Evolutionary conservation across 2,329 filamentous ascomycete species (phyloP).

Genomic region (Sclerotinia subarctica): DNA sequence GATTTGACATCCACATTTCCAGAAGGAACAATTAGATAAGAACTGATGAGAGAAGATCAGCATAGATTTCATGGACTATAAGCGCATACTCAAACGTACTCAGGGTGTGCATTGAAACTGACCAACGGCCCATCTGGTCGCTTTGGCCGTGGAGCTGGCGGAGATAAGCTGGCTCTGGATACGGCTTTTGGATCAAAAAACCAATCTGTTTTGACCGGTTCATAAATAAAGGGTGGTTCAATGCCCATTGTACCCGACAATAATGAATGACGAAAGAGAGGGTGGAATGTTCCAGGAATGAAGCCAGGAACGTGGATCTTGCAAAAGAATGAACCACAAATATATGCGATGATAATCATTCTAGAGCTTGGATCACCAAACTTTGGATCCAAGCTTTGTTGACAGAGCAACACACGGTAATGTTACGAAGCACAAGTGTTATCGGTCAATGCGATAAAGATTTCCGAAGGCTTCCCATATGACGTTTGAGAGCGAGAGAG

Average conservation of each 20-base stretch:
- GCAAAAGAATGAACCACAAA: slow-evolving; percentile 27
- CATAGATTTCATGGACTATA: not conserved
- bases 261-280: slow-evolving; percentile 13
- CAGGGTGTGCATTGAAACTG: slow-evolving; percentile 81
- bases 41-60: slow-evolving; percentile 28
- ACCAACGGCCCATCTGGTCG: slow-evolving; percentile 74
- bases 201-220: slow-evolving; percentile 47
- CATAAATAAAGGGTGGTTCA: slow-evolving; percentile 72
- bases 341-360: slow-evolving; percentile 14
- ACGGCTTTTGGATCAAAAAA: slow-evolving; percentile 83
- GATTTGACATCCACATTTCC: slow-evolving; percentile 58
- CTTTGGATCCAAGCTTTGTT: slow-evolving; percentile 32
- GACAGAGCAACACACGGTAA: slow-evolving; percentile 35
- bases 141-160: slow-evolving; percentile 55
- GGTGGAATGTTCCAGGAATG: slow-evolving; percentile 22
- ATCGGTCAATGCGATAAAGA: slow-evolving; percentile 25
- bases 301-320: slow-evolving; percentile 27
- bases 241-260: slow-evolving; percentile 47
- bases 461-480: slow-evolving; percentile 24
- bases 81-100: slow-evolving; percentile 52
- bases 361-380: slow-evolving; percentile 18
- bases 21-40: slow-evolving; percentile 62
- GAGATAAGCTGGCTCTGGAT: slow-evolving; percentile 68
- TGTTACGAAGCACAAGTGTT: slow-evolving; percentile 18
- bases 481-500: slow-evolving; percentile 23